Percentiles rank a stretch among this genome's conserved stretches.
phyloP scores from a whole-genome alignment of 176 grass and related monocot species.

The Aegilops longissima region DNA sequence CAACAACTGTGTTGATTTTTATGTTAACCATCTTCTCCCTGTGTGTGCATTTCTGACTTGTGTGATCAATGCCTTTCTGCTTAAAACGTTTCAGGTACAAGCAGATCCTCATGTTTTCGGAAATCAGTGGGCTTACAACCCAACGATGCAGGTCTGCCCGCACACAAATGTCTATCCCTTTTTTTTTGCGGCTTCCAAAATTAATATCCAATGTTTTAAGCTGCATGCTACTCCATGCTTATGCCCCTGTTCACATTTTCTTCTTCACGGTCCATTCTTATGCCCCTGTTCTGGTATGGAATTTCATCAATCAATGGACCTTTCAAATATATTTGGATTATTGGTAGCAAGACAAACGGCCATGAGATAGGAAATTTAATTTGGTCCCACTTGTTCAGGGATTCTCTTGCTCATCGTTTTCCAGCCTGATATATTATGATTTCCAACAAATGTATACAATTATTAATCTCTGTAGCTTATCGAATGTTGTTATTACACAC shows the following conservation, averaged over 20 bases:
- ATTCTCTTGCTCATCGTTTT: background rate
- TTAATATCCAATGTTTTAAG: background rate
- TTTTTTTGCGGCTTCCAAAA: background rate
- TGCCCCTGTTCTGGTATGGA: background rate
- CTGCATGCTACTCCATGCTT: background rate
- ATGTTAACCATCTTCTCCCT: conserved; percentile 14
- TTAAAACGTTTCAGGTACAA: conserved; percentile 49
- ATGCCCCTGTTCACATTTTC: background rate
- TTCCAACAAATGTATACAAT: background rate
- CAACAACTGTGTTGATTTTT: background rate
- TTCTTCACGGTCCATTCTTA: background rate
- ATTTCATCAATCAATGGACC: background rate
- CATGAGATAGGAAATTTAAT: background rate
- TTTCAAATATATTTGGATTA: background rate
- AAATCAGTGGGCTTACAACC: conserved; percentile 94
- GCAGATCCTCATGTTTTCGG: conserved; percentile 64
- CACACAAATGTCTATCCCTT: background rate
- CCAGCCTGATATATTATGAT: background rate
- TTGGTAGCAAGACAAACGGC: background rate
- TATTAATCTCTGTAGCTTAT: background rate
- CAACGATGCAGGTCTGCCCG: conserved; percentile 66
- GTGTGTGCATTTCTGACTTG: conserved; percentile 3
- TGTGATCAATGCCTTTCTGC: background rate
- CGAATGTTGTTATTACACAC: background rate
- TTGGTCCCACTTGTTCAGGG: background rate